Base-by-base conservation (phyloP, 2,329 filamentous ascomycete genomes). In the Geoglossum cookeanum region DNA sequence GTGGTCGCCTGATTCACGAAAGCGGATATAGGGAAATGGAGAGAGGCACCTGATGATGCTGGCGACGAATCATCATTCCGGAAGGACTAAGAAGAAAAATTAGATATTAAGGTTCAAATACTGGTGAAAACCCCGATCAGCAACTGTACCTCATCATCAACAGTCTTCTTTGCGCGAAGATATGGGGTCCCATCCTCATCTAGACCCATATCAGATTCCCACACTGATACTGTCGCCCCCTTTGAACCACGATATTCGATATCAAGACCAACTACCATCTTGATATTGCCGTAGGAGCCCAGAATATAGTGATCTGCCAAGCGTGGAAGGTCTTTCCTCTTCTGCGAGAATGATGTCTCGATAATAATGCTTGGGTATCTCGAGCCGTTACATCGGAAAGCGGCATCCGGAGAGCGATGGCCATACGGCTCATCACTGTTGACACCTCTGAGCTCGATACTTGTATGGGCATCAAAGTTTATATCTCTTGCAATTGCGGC, bases 241-340 rank as follows among this genome's bases (percentile, higher is more conserved):
- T 56, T 39, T 1, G 37, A 27, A 15, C 35, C 17, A 3, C 42
- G 35, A 51, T 56, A 56, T 33, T 56, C 55, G 30, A 49, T 48
- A 32, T 56, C 13, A 22, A 56, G 17, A n/a, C 55, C 37, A 48
- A 56, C 29, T n/a, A 55, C 33, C 54, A 55, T 33, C 39, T 45
- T 22, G 13, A 55, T 30, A 29, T 49, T 45, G 13, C 54, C 54
- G 8, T 45, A n/a, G 6, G 54, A 30, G 13, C n/a, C n/a, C 5
- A 45, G 6, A 13, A 55, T 55, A 39, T 45, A 55, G 27, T 55
- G 33, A 22, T 45, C n/a, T n/a, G 54, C 54, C 3, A 55, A 11
- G 1, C 33, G 39, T 42, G 33, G 15, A 22, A 55, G 17, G n/a
- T 37, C 54, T 47, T n/a, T 22, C 27, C 22, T 55, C 54, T 55